A percentile compares a stretch with the other conserved stretches of the same genome.
Conservation (phyloP, 148 eudicot species). For the Fagopyrum esculentum region DNA sequence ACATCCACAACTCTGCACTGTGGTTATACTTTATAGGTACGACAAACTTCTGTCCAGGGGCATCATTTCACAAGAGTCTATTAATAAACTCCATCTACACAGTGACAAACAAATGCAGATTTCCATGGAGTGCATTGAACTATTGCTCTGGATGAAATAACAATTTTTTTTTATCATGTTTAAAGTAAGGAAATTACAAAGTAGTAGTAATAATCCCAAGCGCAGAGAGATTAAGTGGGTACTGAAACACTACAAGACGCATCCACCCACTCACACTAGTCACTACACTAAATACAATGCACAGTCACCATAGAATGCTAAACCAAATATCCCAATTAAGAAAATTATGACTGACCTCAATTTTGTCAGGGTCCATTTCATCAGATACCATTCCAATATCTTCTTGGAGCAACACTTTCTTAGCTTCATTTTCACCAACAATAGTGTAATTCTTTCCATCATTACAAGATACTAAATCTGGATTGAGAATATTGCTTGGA, state of each 20-base stretch:
- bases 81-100: background rate
- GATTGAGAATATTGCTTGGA: slow-evolving; percentile 60
- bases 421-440: slow-evolving; percentile 49
- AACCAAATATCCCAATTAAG: background rate
- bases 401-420: slow-evolving; percentile 52
- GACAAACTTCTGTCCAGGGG: background rate
- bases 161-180: background rate
- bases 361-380: slow-evolving; percentile 76
- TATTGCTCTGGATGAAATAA: background rate
- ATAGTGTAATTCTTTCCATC: slow-evolving; percentile 23
- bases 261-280: background rate
- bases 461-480: slow-evolving; percentile 20
- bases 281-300: background rate
- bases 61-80: background rate
- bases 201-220: background rate
- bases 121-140: background rate
- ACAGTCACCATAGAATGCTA: background rate
- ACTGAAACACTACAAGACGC: background rate
- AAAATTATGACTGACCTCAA: slow-evolving; percentile 52
- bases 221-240: background rate
- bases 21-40: background rate
- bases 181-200: background rate
- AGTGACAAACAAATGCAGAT: background rate
- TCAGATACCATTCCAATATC: slow-evolving; percentile 39
- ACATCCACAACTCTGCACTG: background rate